Evolutionary conservation across 148 eudicot genomes (phyloP), one percentile per base, ranked within the genome.

Genomic region (Diospyros lotus): DNA sequence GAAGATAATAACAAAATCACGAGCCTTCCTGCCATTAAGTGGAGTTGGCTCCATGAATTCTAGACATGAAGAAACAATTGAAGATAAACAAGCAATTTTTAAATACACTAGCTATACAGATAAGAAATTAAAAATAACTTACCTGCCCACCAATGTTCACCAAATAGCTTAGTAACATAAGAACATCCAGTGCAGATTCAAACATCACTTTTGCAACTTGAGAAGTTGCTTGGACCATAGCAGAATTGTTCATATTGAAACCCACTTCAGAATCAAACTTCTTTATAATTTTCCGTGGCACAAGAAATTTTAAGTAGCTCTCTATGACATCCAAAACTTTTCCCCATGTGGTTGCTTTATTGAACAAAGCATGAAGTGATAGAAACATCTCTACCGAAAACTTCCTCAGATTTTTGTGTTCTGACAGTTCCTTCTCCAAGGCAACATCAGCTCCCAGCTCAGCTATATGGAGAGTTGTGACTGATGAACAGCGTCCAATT

Each of bases 131-230:
- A 75, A 12, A 48, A 43, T 62, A 65, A 56, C 85, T 77, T 66
- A 95, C 99, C 96, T 95, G 99, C 53, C 97, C 93, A 76, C 96
- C 82, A 58, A 88, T 84, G 77, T 85, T 90, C 71, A 87, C 79
- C 84, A 95, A 80, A 80, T 95, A 95, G 80, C 79, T 86, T 58
- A 95, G 85, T 67, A 95, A 84, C 72, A 93, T 75, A 69, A 89
- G 87, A 69, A 95, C 70, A 81, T 89, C 91, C 84, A 93, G 74
- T 6, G 92, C 93, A 82, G 96, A 95, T 77, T 91, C 90, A 73
- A 92, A 89, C 93, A 93, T 90, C 70, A 82, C 83, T 82, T 86
- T 89, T 62, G 97, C 90, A 83, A 95, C 87, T 82, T 95, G 99
- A 54, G 93, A 83, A 67, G 94, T 93, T 62, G 97, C 93, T 75